A percentile compares a stretch with the other conserved stretches of the same genome.
Conservation (phyloP, 257 asterid genomes). For the Nemophila menziesii region DNA sequence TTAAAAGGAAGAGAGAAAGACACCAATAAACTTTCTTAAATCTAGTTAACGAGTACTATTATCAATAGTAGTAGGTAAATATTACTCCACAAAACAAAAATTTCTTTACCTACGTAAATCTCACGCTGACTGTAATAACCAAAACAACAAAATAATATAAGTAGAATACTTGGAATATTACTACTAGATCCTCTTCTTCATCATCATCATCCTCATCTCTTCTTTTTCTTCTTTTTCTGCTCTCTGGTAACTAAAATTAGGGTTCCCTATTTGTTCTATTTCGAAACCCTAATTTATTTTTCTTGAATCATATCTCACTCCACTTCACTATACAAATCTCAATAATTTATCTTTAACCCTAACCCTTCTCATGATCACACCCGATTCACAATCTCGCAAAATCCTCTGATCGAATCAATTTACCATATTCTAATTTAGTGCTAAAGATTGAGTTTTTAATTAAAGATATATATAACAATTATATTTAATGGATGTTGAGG, state of each 20-base stretch:
- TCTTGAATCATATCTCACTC: neutral
- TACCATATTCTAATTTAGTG: neutral
- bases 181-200: conserved; percentile 1
- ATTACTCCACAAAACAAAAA: too few relatives aligned
- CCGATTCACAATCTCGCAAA: conserved; percentile 3
- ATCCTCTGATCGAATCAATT: neutral
- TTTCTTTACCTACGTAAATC: neutral
- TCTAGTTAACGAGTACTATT: too few relatives aligned
- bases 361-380: conserved; percentile 17
- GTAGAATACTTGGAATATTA: neutral
- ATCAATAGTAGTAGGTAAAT: too few relatives aligned
- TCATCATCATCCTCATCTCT: neutral
- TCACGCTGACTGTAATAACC: neutral
- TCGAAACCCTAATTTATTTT: conserved; percentile 17
- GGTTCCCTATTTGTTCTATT: conserved; percentile 14
- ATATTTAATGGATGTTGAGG: conserved; percentile 56
- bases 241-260: conserved; percentile 19
- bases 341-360: neutral
- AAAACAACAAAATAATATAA: too few relatives aligned
- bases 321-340: too few relatives aligned
- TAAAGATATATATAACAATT: conserved; percentile 5
- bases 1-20: too few relatives aligned
- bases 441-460: conserved; percentile 1
- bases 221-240: neutral
- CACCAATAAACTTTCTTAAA: too few relatives aligned